Evolutionary conservation across 2,329 filamentous ascomycete species (phyloP).

Genomic region (Botrytis porri): DNA sequence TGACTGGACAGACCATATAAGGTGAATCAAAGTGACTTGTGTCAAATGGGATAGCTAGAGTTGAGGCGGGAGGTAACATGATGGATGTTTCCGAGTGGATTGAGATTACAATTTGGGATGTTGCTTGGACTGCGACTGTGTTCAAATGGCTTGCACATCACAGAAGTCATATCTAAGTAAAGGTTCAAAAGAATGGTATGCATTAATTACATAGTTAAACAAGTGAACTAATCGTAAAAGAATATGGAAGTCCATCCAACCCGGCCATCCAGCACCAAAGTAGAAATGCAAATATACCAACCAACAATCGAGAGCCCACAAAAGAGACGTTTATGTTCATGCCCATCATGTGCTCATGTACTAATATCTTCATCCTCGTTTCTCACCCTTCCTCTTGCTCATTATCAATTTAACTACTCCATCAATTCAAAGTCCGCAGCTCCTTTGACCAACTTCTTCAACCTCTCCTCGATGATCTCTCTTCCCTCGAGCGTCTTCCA

Average conservation of each 20-base stretch:
- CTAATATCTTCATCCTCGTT: neutral
- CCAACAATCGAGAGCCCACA: neutral
- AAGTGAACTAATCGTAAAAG: neutral
- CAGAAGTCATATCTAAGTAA: neutral
- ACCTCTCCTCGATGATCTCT: slow-evolving; percentile 71
- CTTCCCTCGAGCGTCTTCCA: slow-evolving; percentile 76
- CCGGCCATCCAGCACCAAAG: slow-evolving; percentile 4
- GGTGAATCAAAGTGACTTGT: neutral
- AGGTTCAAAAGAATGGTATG: neutral
- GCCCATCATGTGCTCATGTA: neutral
- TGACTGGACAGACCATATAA: too few species aligned
- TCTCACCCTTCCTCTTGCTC: neutral
- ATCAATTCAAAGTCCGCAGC: slow-evolving; percentile 3
- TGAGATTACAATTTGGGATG: neutral
- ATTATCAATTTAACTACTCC: neutral
- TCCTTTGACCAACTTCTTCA: slow-evolving; percentile 61
- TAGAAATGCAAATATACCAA: neutral
- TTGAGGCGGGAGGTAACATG: neutral
- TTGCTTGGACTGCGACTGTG: neutral
- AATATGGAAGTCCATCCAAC: slow-evolving; percentile 3
- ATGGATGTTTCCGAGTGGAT: neutral
- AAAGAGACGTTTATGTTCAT: neutral
- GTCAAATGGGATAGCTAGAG: neutral
- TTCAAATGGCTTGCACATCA: neutral
- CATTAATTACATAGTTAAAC: slow-evolving; percentile 3